Percentiles rank a stretch among this genome's conserved stretches.
Evolutionary conservation across 768 basidiomycete genomes (phyloP).

Genomic region (Obba rivulosa): DNA sequence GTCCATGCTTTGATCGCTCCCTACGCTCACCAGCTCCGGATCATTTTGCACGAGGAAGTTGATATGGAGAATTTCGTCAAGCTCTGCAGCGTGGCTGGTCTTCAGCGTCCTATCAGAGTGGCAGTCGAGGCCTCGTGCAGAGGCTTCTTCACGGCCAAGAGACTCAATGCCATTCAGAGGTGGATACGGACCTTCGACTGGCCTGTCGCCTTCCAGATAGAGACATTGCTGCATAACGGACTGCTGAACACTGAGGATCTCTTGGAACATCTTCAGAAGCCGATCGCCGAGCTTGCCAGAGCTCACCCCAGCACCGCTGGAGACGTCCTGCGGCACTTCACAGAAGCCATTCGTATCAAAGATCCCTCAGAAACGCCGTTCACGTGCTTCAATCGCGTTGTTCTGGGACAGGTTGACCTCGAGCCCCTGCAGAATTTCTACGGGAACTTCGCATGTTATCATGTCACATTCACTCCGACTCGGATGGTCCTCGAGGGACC

Average conservation of each 20-base stretch:
- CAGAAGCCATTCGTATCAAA: constrained; percentile 40
- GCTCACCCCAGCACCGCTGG: constrained; percentile 29
- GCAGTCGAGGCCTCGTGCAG: constrained; percentile 44
- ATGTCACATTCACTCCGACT: constrained; percentile 68
- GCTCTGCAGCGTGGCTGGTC: constrained; percentile 49
- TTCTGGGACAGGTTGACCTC: constrained; percentile 14
- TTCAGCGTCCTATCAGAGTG: constrained; percentile 22
- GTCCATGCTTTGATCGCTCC: constrained; percentile 57
- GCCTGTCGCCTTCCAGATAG: constrained; percentile 73
- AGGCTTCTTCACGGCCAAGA: constrained; percentile 46
- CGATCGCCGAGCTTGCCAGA: constrained; percentile 37
- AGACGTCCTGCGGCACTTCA: constrained; percentile 51
- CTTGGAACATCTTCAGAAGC: constrained; percentile 33
- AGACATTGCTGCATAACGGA: constrained; percentile 59
- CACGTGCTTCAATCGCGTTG: constrained; percentile 41
- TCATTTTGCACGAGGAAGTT: constrained; percentile 48
- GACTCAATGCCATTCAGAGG: constrained; percentile 39
- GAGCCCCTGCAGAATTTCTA: constrained; percentile 20
- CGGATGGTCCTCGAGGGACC: constrained; percentile 74
- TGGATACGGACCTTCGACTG: constrained; percentile 49
- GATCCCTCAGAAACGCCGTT: constrained; percentile 35
- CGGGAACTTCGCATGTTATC: constrained; percentile 59
- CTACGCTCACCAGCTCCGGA: constrained; percentile 66
- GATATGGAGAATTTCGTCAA: constrained; percentile 47
- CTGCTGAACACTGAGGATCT: constrained; percentile 59